Evolutionary conservation across 495 filamentous ascomycete species (phyloP).

Genomic region (Hypoxylon subgilvum): DNA sequence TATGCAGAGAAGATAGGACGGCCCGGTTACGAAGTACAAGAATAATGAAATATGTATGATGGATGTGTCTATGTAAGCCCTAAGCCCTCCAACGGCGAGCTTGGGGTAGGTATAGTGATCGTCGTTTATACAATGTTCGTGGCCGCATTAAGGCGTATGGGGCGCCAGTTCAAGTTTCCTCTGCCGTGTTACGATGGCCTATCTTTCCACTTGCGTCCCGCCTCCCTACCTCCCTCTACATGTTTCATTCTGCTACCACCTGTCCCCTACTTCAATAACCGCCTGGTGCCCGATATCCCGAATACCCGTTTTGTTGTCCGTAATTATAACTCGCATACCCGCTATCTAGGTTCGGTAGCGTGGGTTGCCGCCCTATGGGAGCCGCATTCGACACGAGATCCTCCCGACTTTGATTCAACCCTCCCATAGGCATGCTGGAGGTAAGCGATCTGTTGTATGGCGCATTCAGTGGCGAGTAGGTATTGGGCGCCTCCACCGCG

Average conservation of each 20-base stretch:
- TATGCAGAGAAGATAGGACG: constrained; percentile 15
- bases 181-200: constrained; percentile 11
- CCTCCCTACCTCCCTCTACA: constrained; percentile 1
- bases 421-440: constrained; percentile 28
- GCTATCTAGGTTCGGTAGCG: constrained; percentile 40
- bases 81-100: background rate
- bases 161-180: constrained; percentile 8
- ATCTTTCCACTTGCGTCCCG: constrained; percentile 2
- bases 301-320: constrained; percentile 15
- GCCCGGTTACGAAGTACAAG: constrained; percentile 15
- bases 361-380: constrained; percentile 38
- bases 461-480: constrained; percentile 16
- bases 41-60: constrained; percentile 21
- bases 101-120: constrained; percentile 9
- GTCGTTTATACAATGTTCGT: constrained; percentile 36
- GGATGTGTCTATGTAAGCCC: constrained; percentile 27
- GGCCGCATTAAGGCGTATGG: constrained; percentile 27
- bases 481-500: constrained; percentile 13
- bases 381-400: constrained; percentile 37
- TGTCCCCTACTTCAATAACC: constrained; percentile 9
- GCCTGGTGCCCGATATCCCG: constrained; percentile 23
- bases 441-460: constrained; percentile 43
- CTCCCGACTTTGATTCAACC: constrained; percentile 37
- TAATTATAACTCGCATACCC: constrained; percentile 22
- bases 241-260: constrained; percentile 20